Base-by-base conservation (phyloP, 495 filamentous ascomycete genomes). In the Diplogelasinospora grovesii region DNA sequence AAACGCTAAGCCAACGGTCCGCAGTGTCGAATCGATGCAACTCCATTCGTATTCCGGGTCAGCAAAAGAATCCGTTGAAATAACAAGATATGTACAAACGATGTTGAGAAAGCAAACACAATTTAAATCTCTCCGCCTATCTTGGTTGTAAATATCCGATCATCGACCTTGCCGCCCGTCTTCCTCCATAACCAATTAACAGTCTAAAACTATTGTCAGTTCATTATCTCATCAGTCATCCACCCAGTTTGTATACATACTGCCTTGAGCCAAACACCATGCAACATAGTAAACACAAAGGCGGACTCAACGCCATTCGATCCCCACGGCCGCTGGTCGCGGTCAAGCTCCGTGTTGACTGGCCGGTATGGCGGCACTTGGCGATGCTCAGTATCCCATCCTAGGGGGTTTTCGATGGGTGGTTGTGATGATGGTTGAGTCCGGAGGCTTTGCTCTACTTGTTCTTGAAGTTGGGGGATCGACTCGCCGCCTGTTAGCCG, bases 201-300 rank as follows among this genome's bases (percentile, higher is more conserved):
- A 10, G 45, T 35, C 49, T 53, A 11, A n/a, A 22, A 11, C 4
- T 20, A 6, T 11, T 23, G 14, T 42, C 13, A 41, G 32, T 18
- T n/a, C 14, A 5, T 22, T n/a, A n/a, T n/a, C n/a, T n/a, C n/a
- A n/a, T 2, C 14, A 16, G 5, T 14, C 7, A 13, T 41, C 13
- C 0, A n/a, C 14, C 10, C 10, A 10, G n/a, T 3, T 42, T 7
- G 34, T 8, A 8, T 10, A 64, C 73, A 47, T 50, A 79, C 76
- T 40, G 66, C 59, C 46, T 75, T 70, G n/a, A 71, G 41, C 60
- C 57, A 61, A 7, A 74, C 68, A 4, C 73, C 74, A 8, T 66
- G 63, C 34, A 77, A 63, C 74, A 80, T 75, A 2, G 66, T 48
- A 31, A 59, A 59, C 33, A 76, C 57, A 39, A 78, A 74, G 14